Evolutionary conservation across 1,284 basidiomycete species (phyloP), one percentile per base, ranked within the genome.

Genomic region (Irpex lacteus): DNA sequence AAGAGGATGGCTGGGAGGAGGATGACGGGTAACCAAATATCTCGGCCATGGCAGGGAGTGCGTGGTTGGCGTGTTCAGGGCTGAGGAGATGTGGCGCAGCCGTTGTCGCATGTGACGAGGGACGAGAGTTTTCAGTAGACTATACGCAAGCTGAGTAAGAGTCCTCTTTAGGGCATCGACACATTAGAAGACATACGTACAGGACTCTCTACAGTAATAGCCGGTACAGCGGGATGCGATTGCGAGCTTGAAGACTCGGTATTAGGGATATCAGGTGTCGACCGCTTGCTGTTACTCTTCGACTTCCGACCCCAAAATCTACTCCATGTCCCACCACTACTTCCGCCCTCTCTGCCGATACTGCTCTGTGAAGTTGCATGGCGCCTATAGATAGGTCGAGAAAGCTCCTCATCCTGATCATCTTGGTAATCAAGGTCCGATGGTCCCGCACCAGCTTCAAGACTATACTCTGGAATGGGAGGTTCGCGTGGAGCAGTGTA

Each of bases 201-300:
- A 18, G 67, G 67, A 19, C 65, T 66, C 59, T 68, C 67, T 40
- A 68, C 65, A 6, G 36, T 50, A 18, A 68, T 66, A 21, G 60
- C 60, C 8, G 67, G 67, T 26, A 68, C 65, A 18, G 19, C 15
- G 32, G 59, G 59, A 18, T 44, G 19, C 53, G 15, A 44, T 9
- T 49, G 61, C 52, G 19, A 32, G 18, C 50, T 9, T 53, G 50
- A 53, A 18, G 50, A 53, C 50, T 53, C n/a, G 13, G 50, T 9
- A 9, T 18, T 18, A 9, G 50, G 21, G 50, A 53, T 11, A 53
- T 53, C 40, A 47, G 40, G n/a, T 13, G 61, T 57, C n/a, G 67
- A 61, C 19, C 52, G 61, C 32, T 56, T 47, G 54, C 59, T 62
- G n/a, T 47, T 47, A 47, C 50, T 18, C 38, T 61, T 62, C 36